A percentile compares a stretch with the other conserved stretches of the same genome.
These are phyloP conservation scores for Pythium volutum DNA, from an alignment of 352 stramenopile genomes.

Conservation along the genomic window DNA sequence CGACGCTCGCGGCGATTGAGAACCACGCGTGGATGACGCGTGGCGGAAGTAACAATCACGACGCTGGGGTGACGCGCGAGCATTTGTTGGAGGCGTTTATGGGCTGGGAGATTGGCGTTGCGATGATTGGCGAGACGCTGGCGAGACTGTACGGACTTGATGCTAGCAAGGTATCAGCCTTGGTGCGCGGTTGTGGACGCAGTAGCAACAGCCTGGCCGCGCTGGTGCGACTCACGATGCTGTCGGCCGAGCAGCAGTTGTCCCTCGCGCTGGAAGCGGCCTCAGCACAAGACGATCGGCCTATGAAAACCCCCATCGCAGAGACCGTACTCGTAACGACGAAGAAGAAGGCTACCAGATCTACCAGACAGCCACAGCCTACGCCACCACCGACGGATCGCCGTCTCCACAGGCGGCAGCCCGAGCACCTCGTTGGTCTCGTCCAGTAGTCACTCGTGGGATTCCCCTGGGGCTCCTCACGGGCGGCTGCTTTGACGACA, in stretches of 20 bases:
- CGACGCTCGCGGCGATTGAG: constrained; percentile 32
- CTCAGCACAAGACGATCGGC: neutral
- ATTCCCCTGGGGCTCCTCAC: no score
- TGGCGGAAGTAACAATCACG: neutral
- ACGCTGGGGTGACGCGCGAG: neutral
- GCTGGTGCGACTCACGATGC: constrained; percentile 22
- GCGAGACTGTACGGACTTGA: constrained; percentile 23
- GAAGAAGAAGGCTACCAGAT: neutral
- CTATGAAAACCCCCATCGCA: neutral
- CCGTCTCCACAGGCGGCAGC: constrained; percentile 37
- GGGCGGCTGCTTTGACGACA: constrained; percentile 20
- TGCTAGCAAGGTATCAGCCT: neutral
- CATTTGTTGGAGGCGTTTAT: constrained; percentile 18
- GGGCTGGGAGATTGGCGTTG: constrained; percentile 18
- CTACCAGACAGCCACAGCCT: neutral
- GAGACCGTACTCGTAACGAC: neutral
- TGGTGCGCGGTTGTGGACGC: neutral
- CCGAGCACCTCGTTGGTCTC: constrained; percentile 55
- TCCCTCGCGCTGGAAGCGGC: neutral
- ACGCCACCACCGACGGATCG: neutral
- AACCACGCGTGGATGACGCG: constrained; percentile 36
- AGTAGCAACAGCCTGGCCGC: constrained; percentile 11
- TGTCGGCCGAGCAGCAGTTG: constrained; percentile 17
- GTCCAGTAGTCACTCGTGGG: constrained; percentile 33
- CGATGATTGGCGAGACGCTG: constrained; percentile 23